A percentile compares a stretch with the other conserved stretches of the same genome.
Conservation (phyloP, 495 filamentous ascomycete genomes). For the Neurospora discreta region DNA sequence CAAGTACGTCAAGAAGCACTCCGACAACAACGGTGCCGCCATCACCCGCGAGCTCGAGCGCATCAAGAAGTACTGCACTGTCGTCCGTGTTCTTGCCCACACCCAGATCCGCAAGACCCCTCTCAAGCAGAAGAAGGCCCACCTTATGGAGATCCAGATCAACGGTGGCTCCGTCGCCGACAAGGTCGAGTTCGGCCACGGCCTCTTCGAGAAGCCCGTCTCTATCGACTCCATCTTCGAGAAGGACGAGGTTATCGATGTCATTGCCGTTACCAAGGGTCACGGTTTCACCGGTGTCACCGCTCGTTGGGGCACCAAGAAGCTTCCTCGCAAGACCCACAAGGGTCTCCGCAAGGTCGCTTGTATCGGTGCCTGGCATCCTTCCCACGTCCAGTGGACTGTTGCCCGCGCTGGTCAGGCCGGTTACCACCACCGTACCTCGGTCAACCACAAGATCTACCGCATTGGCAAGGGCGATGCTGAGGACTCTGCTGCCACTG, state of each 20-base stretch:
- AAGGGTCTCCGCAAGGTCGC: conserved; percentile 99
- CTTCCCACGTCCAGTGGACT: conserved; percentile 99
- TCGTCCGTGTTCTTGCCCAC: conserved; percentile 98
- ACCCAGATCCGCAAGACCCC: conserved; percentile 98
- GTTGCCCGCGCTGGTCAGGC: conserved; percentile 99
- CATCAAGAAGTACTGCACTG: conserved; percentile 99
- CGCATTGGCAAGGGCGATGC: conserved; percentile 87
- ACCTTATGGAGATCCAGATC: conserved; percentile 99
- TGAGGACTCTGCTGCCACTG: conserved; percentile 84
- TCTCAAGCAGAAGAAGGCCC: conserved; percentile 99
- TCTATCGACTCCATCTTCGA: conserved; percentile 92
- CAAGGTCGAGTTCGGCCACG: conserved; percentile 92
- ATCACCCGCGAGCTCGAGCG: conserved; percentile 96
- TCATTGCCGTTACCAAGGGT: conserved; percentile 99
- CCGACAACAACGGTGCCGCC: conserved; percentile 75
- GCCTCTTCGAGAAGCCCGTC: conserved; percentile 97
- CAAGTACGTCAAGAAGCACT: conserved; percentile 99
- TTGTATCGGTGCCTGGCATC: conserved; percentile 99
- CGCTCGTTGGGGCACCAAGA: conserved; percentile 98
- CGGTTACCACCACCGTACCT: conserved; percentile 99
- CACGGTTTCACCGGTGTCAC: conserved; percentile 98
- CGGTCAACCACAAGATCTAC: conserved; percentile 99
- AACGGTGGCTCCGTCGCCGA: conserved; percentile 91
- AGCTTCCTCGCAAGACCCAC: conserved; percentile 99
- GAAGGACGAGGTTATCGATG: conserved; percentile 99